Evolutionary conservation across 768 basidiomycete genomes (phyloP), one percentile per base, ranked within the genome.

Genomic region (Lactifluus volemus): DNA sequence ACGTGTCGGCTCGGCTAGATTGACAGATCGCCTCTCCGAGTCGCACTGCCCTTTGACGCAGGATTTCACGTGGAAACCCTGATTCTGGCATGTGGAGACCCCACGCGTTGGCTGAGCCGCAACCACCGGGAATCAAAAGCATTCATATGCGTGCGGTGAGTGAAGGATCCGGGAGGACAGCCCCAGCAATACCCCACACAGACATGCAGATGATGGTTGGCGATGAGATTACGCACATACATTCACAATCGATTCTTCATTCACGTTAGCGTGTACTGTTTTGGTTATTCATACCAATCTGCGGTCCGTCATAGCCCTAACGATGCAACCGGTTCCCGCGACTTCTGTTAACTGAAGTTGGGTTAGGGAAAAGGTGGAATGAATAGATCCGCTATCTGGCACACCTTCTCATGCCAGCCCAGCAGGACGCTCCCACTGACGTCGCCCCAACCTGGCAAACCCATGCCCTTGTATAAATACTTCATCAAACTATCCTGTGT

Each of bases 401-500:
- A 25, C 52, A 94, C 94, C 88, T 96, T 97, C 73, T 97, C 94
- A 70, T 98, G 96, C 96, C 96, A 98, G 14, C 85, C 89, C 45
- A 96, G 73, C 39, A 88, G 73, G 41, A 86, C 84, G 64, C 83
- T 85, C 47, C 84, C 84, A 66, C 78, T 82, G 59, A 84, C 77
- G 64, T 86, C 85, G 34, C 82, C 79, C 71, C 81, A 78, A 15
- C 78, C 84, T 2, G 79, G 76, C 68, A 79, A 73, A 17, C 78
- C 82, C 95, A 97, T 98, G 15, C 92, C 95, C 76, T 98, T 98
- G 82, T 98, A 98, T 15, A 98, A 77, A 70, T 96, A 98, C 71
- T 95, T 96, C 96, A 97, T 98, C 56, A 98, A 79, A 36, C 86
- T 89, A 69, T 97, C 96, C 69, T 94, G 91, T 48, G 81, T 75